A percentile compares a stretch with the other conserved stretches of the same genome.
Conservation (phyloP, 257 asterid genomes). For the Parsonsia alboflavescens region DNA sequence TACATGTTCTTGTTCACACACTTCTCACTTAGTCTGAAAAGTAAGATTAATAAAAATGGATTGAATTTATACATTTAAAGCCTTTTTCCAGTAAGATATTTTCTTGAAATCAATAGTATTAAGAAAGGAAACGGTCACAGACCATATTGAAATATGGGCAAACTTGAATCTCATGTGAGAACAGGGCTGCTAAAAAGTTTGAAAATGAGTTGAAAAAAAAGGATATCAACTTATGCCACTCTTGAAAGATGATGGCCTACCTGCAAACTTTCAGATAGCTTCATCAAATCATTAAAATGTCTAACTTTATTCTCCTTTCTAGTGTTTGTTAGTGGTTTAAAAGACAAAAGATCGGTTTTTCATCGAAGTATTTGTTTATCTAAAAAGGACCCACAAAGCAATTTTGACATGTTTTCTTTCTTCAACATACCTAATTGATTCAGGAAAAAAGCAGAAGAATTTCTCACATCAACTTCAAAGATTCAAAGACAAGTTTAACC, state of each 20-base stretch:
- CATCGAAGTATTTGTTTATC: constrained; percentile 5
- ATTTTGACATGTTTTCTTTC: constrained; percentile 2
- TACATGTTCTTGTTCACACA: too few relatives aligned
- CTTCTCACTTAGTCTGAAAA: too few relatives aligned
- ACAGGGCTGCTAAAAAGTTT: not conserved
- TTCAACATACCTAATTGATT: not conserved
- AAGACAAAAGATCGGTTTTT: constrained; percentile 14
- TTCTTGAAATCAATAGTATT: too few relatives aligned
- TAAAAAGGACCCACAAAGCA: constrained; percentile 14
- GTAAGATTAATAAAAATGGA: too few relatives aligned
- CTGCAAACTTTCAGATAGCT: constrained; percentile 13
- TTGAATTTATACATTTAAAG: too few relatives aligned
- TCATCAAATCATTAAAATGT: constrained; percentile 12
- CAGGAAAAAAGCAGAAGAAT: not conserved
- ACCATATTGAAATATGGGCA: too few relatives aligned
- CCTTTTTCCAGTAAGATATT: too few relatives aligned
- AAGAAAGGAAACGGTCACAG: too few relatives aligned
- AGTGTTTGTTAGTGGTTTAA: constrained; percentile 14
- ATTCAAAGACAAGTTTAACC: not conserved
- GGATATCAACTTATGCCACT: constrained; percentile 4
- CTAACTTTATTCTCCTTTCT: not conserved
- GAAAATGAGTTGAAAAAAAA: constrained; percentile 1
- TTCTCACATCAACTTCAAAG: not conserved
- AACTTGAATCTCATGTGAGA: too few relatives aligned
- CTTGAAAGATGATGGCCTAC: constrained; percentile 22